Percentiles rank a stretch among this genome's conserved stretches.
Conservation (phyloP, 148 eudicot genomes). For the Rhododendron ovatum region DNA sequence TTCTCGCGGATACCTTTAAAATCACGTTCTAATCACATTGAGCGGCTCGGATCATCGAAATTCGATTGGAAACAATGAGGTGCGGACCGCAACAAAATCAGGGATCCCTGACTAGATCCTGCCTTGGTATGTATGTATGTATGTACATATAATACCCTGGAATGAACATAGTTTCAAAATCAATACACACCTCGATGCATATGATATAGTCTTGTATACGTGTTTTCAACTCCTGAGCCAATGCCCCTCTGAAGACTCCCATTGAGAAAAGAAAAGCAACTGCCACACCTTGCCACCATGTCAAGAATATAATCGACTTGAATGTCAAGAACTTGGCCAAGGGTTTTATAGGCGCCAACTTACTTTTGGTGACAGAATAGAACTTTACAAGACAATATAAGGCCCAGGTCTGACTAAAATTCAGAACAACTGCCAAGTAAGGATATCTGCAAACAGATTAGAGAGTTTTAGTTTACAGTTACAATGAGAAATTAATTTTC, state of each 20-base stretch:
- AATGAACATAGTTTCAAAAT: background rate
- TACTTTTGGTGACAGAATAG: conserved; percentile 82
- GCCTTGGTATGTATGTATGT: too few species aligned
- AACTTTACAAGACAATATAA: conserved; percentile 97
- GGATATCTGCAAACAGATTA: conserved; percentile 75
- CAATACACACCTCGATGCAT: conserved; percentile 75
- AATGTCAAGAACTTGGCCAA: conserved; percentile 93
- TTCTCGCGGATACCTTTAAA: too few species aligned
- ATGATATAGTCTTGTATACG: conserved; percentile 93
- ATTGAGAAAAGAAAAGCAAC: conserved; percentile 91
- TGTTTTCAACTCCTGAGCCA: conserved; percentile 81
- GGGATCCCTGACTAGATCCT: too few species aligned
- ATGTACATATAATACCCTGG: background rate
- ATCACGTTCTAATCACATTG: too few species aligned
- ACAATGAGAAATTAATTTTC: background rate
- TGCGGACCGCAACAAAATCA: too few species aligned
- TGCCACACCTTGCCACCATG: conserved; percentile 99
- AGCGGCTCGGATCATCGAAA: too few species aligned
- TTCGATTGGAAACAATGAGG: too few species aligned
- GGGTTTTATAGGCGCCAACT: conserved; percentile 90
- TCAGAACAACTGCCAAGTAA: conserved; percentile 88
- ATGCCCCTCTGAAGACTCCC: conserved; percentile 85
- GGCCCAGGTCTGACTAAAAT: conserved; percentile 99
- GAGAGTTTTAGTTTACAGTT: conserved; percentile 3
- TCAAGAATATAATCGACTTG: conserved; percentile 92